These are phyloP conservation scores for Xylaria telfairii DNA, from an alignment of 495 filamentous ascomycete genomes.

Conservation along the genomic window DNA sequence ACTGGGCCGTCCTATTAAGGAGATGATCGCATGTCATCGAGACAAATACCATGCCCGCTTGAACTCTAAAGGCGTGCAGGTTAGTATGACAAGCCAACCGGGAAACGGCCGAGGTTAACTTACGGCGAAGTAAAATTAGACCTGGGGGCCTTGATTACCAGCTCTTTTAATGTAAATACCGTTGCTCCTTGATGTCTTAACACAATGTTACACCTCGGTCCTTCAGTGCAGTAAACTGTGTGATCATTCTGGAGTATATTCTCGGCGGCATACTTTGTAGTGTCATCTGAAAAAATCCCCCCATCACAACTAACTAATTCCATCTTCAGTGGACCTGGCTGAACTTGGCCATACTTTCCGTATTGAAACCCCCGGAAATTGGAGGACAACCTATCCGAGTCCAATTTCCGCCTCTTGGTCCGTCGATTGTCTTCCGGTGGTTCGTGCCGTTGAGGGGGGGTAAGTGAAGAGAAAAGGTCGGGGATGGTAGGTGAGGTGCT, in stretches of 20 bases:
- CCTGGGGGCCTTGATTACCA: slow-evolving; percentile 87
- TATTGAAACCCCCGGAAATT: slow-evolving; percentile 70
- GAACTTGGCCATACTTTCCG: slow-evolving; percentile 82
- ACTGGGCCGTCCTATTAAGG: slow-evolving; percentile 72
- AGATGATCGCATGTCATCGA: slow-evolving; percentile 82
- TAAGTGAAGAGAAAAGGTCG: slow-evolving; percentile 35
- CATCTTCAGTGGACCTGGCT: slow-evolving; percentile 79
- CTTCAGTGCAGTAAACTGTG: slow-evolving; percentile 88
- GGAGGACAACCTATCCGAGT: slow-evolving; percentile 61
- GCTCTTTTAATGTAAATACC: slow-evolving; percentile 79
- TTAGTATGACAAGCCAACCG: neutral
- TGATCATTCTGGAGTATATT: slow-evolving; percentile 83
- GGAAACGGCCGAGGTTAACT: slow-evolving; percentile 44
- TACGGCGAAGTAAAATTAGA: slow-evolving; percentile 85
- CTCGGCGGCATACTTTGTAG: slow-evolving; percentile 68
- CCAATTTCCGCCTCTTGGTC: slow-evolving; percentile 77
- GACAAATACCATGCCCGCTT: slow-evolving; percentile 93
- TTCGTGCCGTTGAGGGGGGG: slow-evolving; percentile 40
- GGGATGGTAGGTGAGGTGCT: slow-evolving; percentile 35
- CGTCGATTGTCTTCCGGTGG: slow-evolving; percentile 55
- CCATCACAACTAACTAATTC: slow-evolving; percentile 90
- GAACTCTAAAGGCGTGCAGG: slow-evolving; percentile 63
- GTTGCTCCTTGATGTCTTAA: slow-evolving; percentile 77
- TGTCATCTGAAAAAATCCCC: slow-evolving; percentile 69
- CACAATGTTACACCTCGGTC: slow-evolving; percentile 81